Evolutionary conservation across 2,329 filamentous ascomycete species (phyloP), one percentile per base, ranked within the genome.

Genomic region (Phoma sp.): DNA sequence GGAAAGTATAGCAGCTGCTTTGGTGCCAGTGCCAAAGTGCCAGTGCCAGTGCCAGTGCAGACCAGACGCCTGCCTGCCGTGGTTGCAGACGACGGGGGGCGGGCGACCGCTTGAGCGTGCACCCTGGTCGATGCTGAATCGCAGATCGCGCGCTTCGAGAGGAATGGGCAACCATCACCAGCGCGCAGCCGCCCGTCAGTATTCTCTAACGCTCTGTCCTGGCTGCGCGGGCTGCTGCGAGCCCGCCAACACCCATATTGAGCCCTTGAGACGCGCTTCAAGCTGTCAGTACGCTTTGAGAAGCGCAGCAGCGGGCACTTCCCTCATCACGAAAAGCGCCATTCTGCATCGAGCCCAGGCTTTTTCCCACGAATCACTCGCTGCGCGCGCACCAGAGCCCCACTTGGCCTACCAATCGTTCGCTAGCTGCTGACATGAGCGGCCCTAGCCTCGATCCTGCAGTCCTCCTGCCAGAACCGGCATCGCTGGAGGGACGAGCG

Each of bases 1-100:
- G 52, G 66, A 64, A 65, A 70, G 67, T 73, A 71, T 72, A 58
- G 53, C 38, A 36, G 44, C 50, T 59, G 53, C 53, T 60, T 56
- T 62, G 58, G 54, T 65, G 52, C 52, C 49, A 47, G 42, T 52
- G 48, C 48, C 18, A 18, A 18, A 29, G 27, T 29, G 27, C 27
- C 27, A 29, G 27, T 29, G 27, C 18, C 40, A 50, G 47, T 43
- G 47, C 47, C 37, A 61, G 66, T 48, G 45, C 47, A 50, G 47
- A 60, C 55, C 46, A 39, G 36, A 54, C 51, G 55, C 35, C 56
- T 52, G 47, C 44, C 52, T 52, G 47, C 44, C 52, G 47, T 57
- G 54, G 48, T 44, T 57, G 54, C 54, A 57, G 46, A 40, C 52
- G 47, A 45, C 47, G 38, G 54, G 53, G 47, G 52, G 47, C 47